Evolutionary conservation across 2,329 filamentous ascomycete species (phyloP).

Genomic region (Cercospora beticola): DNA sequence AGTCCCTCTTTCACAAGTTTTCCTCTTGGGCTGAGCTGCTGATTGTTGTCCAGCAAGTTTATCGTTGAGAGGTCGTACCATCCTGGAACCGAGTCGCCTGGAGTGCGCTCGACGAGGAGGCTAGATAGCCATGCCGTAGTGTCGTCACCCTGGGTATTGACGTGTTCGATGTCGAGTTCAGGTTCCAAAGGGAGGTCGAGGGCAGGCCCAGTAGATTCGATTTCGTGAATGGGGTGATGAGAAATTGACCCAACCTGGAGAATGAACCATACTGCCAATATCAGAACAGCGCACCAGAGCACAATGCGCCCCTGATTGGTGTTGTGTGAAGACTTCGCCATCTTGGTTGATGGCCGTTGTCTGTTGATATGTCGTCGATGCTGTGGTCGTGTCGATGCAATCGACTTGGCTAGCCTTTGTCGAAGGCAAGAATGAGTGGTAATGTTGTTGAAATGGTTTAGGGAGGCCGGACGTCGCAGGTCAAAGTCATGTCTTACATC

Average conservation of each 20-base stretch:
- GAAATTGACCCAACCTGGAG: not conserved
- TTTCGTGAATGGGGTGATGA: not conserved
- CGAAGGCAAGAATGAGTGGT: not conserved
- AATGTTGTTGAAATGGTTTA: not conserved
- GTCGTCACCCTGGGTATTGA: not conserved
- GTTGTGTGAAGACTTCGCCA: not conserved
- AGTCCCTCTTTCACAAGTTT: not conserved
- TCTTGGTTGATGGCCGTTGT: not conserved
- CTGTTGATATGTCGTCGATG: not conserved
- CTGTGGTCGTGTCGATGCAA: not conserved
- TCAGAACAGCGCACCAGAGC: not conserved
- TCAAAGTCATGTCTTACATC: not conserved
- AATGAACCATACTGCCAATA: not conserved
- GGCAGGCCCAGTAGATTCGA: not conserved
- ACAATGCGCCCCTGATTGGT: not conserved
- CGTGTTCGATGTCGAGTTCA: not conserved
- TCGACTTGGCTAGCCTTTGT: not conserved
- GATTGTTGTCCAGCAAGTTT: not conserved
- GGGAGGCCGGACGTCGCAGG: not conserved
- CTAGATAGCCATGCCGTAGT: not conserved
- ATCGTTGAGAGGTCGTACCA: not conserved
- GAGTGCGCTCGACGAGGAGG: not conserved
- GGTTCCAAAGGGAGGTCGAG: not conserved
- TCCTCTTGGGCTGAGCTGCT: not conserved
- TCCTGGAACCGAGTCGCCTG: not conserved